A percentile compares a stretch with the other conserved stretches of the same genome.
Evolutionary conservation across 495 filamentous ascomycete genomes (phyloP).

Genomic region (Aspergillus homomorphus): DNA sequence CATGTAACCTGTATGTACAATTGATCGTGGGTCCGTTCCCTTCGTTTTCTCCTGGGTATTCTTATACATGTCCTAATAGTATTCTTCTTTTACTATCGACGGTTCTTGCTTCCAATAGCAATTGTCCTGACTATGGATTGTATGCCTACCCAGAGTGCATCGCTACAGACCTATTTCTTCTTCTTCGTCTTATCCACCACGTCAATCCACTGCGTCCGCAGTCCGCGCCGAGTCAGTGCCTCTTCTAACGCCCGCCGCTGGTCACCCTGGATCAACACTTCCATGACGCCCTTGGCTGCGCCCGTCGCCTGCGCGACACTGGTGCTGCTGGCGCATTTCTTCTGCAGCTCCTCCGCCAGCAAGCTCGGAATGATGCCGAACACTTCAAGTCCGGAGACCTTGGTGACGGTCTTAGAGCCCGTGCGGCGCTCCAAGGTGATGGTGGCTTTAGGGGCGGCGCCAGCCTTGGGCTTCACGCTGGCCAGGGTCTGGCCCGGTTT

Average conservation of each 20-base stretch:
- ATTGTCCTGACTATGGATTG: too few relatives aligned
- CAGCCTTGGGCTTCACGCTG: slow-evolving; percentile 61
- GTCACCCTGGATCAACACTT: slow-evolving; percentile 69
- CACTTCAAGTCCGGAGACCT: slow-evolving; percentile 58
- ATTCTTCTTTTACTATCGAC: too few relatives aligned
- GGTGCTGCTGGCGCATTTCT: slow-evolving; percentile 67
- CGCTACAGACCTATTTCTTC: slow-evolving; percentile 48
- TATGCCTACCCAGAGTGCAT: too few relatives aligned
- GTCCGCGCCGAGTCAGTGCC: slow-evolving; percentile 59
- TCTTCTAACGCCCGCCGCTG: slow-evolving; percentile 59
- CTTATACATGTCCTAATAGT: too few relatives aligned
- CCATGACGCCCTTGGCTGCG: slow-evolving; percentile 63
- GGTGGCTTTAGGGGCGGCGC: slow-evolving; percentile 55
- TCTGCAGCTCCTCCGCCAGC: slow-evolving; percentile 67
- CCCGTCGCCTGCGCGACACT: slow-evolving; percentile 62
- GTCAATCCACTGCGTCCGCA: slow-evolving; percentile 58
- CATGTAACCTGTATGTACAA: neutral
- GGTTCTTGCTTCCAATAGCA: too few relatives aligned
- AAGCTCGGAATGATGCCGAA: slow-evolving; percentile 59
- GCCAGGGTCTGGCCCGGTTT: slow-evolving; percentile 49
- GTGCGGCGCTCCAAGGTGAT: slow-evolving; percentile 61
- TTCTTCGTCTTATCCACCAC: slow-evolving; percentile 69
- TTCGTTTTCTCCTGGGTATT: too few relatives aligned
- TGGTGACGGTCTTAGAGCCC: slow-evolving; percentile 69
- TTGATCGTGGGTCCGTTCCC: neutral